Base-by-base conservation (phyloP, 306 rosid genomes). In the Quercus alba region DNA sequence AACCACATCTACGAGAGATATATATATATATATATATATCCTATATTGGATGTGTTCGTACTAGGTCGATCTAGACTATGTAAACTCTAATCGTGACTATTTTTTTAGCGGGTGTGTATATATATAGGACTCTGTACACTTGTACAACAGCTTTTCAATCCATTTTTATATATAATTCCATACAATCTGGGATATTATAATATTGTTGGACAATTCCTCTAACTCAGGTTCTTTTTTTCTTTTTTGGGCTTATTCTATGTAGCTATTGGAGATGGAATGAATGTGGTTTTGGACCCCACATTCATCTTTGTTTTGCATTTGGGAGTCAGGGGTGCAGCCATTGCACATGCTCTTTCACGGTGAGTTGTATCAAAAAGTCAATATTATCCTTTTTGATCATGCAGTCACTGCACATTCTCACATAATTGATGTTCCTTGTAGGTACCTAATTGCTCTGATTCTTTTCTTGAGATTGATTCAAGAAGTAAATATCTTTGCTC, bases 341-440 rank as follows among this genome's bases (percentile, higher is more conserved):
- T 95, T 61, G 90, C 99, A 35, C 99, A 95, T 81, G 98, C 91
- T 26, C 62, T 95, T 83, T 93, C 99, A 9, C 99, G 93, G 99
- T 95, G 81, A 93, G 99, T 79, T 19, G 33, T 5, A 17, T 63
- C 14, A 28, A 1, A 62, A 44, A 2, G 52, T 46, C 52, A 2
- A 46, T 3, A 46, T 10, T 12, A 46, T 46, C 52, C 52, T 9
- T 46, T 46, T 46, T 46, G 52, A 38, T 38, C 10, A 38, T 38
- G 10, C 10, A 38, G 44, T 2, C 44, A 38, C 44, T 6, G 44
- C 10, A 38, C 44, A 64, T 30, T 64, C 44, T 30, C 20, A 46
- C 52, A 11, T 38, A 13, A 44, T 23, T 51, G 23, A 3, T 66
- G 67, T 74, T 71, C 51, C 28, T 73, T 82, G 78, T 74, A 95